phyloP scores from a whole-genome alignment of 352 stramenopile genomes.

The Phytophthora cryptogea region DNA sequence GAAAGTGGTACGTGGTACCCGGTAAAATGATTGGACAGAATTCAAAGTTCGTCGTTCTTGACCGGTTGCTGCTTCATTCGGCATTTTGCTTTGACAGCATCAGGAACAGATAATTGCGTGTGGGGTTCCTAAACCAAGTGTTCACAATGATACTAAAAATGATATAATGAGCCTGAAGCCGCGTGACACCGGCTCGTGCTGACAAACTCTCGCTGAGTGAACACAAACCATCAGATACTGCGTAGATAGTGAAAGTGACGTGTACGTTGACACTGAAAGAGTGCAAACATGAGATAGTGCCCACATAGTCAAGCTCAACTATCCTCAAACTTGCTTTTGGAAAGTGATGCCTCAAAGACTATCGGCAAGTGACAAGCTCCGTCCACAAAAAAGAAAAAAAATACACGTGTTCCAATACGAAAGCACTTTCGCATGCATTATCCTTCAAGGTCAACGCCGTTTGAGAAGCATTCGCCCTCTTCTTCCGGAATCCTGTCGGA shows the following conservation, averaged over 20 bases:
- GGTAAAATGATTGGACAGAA: conserved; percentile 36
- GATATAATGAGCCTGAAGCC: conserved; percentile 86
- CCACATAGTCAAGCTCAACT: too few species aligned
- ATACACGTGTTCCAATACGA: conserved; percentile 4
- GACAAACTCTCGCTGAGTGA: conserved; percentile 73
- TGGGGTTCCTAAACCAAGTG: conserved; percentile 15
- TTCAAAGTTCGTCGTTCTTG: not conserved
- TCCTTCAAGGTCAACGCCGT: conserved; percentile 27
- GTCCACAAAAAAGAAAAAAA: not conserved
- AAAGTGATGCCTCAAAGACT: too few species aligned
- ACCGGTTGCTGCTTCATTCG: conserved; percentile 13
- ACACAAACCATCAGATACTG: conserved; percentile 23
- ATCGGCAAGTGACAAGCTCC: too few species aligned
- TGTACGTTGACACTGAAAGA: too few species aligned
- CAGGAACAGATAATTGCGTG: conserved; percentile 1
- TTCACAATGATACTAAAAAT: conserved; percentile 73
- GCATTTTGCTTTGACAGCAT: conserved; percentile 18
- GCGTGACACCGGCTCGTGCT: conserved; percentile 46
- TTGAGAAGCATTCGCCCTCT: conserved; percentile 32
- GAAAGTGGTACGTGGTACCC: conserved; percentile 1
- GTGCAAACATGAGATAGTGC: too few species aligned
- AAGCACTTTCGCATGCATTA: conserved; percentile 9
- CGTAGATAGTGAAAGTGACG: too few species aligned
- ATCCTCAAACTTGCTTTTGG: too few species aligned
- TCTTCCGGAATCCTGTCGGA: conserved; percentile 39